phyloP scores from a whole-genome alignment of 2,329 filamentous ascomycete genomes.

The Pyricularia pennisetigena region DNA sequence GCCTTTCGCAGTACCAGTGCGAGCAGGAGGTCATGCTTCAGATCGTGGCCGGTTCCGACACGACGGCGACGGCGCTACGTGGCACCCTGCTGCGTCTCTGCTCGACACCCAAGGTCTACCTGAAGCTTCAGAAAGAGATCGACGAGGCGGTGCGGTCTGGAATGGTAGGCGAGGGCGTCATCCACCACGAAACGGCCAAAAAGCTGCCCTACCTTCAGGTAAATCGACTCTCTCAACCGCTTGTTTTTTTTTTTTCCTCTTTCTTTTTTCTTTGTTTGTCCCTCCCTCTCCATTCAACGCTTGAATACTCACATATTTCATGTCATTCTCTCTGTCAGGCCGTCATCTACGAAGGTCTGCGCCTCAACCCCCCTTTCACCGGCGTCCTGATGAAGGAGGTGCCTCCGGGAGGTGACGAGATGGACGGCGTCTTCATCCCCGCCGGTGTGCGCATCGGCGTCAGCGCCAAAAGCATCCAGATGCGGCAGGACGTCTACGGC shows the following conservation, averaged over 20 bases:
- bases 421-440: conserved; percentile 20
- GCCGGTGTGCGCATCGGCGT: conserved; percentile 16
- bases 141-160: conserved; percentile 22
- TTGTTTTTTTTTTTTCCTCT: not conserved
- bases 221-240: not conserved
- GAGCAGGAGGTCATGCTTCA: conserved; percentile 20
- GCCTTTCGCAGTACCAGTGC: conserved; percentile 18
- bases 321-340: conserved; percentile 6
- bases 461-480: conserved; percentile 9
- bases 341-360: conserved; percentile 15
- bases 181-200: conserved; percentile 17
- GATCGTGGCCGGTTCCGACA: conserved; percentile 31
- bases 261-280: not conserved
- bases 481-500: conserved; percentile 7
- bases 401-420: conserved; percentile 16
- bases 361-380: conserved; percentile 13
- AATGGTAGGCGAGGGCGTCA: conserved; percentile 15
- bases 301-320: not conserved
- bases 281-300: not conserved
- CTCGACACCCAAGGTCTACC: conserved; percentile 31
- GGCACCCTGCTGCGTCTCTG: conserved; percentile 37
- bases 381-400: conserved; percentile 11
- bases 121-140: conserved; percentile 34
- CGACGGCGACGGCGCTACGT: conserved; percentile 39
- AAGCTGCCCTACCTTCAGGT: conserved; percentile 17